phyloP scores from a whole-genome alignment of 345 rosid species.

The Salix koriyanagi region DNA sequence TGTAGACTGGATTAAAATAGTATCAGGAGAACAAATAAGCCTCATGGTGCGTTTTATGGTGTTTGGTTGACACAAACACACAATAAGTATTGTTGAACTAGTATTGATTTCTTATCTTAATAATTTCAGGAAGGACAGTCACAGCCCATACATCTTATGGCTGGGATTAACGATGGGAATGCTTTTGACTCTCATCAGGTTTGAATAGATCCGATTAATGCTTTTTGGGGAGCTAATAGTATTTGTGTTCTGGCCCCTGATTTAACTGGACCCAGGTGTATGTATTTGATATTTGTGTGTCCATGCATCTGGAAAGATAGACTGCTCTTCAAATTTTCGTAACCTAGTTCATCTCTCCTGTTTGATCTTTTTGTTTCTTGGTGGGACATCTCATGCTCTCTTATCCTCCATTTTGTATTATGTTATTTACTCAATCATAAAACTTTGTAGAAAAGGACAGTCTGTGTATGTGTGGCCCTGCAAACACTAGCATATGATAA shows the following conservation, averaged over 20 bases:
- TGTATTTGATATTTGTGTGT: background rate
- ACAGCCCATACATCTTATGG: constrained; percentile 50
- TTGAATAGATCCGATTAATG: constrained; percentile 19
- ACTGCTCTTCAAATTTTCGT: background rate
- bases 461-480: background rate
- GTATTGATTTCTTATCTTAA: constrained; percentile 15
- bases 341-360: background rate
- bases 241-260: background rate
- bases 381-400: too few species aligned
- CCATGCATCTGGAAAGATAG: background rate
- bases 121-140: constrained; percentile 69
- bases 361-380: background rate
- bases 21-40: constrained; percentile 69
- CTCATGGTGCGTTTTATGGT: constrained; percentile 60
- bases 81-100: background rate
- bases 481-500: background rate
- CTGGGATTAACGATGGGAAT: constrained; percentile 67
- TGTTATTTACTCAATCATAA: too few species aligned
- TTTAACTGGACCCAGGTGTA: background rate
- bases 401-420: too few species aligned
- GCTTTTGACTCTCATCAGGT: constrained; percentile 83
- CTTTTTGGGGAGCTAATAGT: background rate
- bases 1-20: constrained; percentile 86
- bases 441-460: too few species aligned
- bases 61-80: background rate